These are phyloP conservation scores for Botrytis fragariae DNA, from an alignment of 2,329 filamentous ascomycete species.

Conservation along the genomic window DNA sequence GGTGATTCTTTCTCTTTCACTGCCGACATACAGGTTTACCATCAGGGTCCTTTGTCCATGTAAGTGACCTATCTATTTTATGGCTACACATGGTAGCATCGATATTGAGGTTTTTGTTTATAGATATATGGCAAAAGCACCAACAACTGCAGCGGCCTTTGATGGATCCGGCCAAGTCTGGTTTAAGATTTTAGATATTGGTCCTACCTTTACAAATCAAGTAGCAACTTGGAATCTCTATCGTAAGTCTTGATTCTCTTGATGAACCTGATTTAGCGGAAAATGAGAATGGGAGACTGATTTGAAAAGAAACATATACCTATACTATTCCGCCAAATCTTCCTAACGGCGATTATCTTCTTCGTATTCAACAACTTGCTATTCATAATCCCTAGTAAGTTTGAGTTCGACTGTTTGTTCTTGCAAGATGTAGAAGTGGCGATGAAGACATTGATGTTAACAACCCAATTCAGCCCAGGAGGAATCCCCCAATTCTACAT, in stretches of 20 bases:
- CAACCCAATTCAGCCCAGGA: slow-evolving; percentile 21
- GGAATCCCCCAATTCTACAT: slow-evolving; percentile 38
- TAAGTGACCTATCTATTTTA: slow-evolving; percentile 6
- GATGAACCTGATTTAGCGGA: not conserved
- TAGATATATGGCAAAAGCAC: slow-evolving; percentile 39
- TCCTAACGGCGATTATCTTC: slow-evolving; percentile 35
- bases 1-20: slow-evolving; percentile 47
- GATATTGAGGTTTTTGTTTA: not conserved
- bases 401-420: not conserved
- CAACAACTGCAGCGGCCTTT: slow-evolving; percentile 37
- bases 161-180: slow-evolving; percentile 41
- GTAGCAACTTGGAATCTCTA: slow-evolving; percentile 32
- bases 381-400: slow-evolving; percentile 35
- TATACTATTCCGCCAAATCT: slow-evolving; percentile 34
- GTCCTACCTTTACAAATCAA: slow-evolving; percentile 34
- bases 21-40: slow-evolving; percentile 43
- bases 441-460: not conserved
- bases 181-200: slow-evolving; percentile 41
- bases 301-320: slow-evolving; percentile 32
- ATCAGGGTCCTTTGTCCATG: slow-evolving; percentile 39
- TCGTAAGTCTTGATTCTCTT: slow-evolving; percentile 23
- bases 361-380: slow-evolving; percentile 35
- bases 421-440: not conserved
- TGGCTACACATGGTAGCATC: rapidly evolving
- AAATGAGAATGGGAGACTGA: not conserved